Conservation (phyloP, 108 stramenopile species). For the Bacterosira constricta region DNA sequence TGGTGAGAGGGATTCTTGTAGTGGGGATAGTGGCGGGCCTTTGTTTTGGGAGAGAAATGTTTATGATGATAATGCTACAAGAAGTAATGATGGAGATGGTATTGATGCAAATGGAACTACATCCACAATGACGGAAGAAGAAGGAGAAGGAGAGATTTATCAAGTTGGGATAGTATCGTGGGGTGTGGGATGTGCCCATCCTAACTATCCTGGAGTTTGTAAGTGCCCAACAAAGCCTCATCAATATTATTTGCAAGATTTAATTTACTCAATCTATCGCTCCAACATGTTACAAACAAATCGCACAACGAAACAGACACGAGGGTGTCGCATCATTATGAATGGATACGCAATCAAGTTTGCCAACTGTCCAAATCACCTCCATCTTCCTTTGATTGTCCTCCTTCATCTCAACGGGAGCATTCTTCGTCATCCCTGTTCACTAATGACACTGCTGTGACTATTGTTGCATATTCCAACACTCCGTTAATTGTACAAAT, state of each 20-base stretch:
- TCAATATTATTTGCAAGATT: not conserved
- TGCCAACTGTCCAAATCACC: constrained; percentile 9
- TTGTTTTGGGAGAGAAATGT: constrained; percentile 14
- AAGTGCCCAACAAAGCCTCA: not conserved
- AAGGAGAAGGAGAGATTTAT: not conserved
- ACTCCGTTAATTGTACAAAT: not conserved
- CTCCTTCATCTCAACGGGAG: no score
- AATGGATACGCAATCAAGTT: constrained; percentile 31
- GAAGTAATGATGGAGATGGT: not conserved
- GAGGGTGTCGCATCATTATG: constrained; percentile 9
- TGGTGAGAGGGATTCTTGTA: constrained; percentile 32
- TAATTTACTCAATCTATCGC: not conserved
- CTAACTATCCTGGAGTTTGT: constrained; percentile 27
- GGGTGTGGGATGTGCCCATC: constrained; percentile 36
- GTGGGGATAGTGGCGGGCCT: constrained; percentile 51
- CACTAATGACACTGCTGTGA: no score
- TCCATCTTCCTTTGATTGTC: constrained; percentile 17
- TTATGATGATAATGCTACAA: not conserved
- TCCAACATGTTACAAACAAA: not conserved
- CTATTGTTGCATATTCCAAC: not conserved
- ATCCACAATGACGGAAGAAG: not conserved
- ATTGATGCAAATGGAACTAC: no score
- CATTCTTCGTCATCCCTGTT: no score
- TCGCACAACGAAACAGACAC: constrained; percentile 14
- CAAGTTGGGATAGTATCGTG: constrained; percentile 35